These are phyloP conservation scores for Clarireedia paspali DNA, from an alignment of 2,329 filamentous ascomycete species.

Conservation along the genomic window DNA sequence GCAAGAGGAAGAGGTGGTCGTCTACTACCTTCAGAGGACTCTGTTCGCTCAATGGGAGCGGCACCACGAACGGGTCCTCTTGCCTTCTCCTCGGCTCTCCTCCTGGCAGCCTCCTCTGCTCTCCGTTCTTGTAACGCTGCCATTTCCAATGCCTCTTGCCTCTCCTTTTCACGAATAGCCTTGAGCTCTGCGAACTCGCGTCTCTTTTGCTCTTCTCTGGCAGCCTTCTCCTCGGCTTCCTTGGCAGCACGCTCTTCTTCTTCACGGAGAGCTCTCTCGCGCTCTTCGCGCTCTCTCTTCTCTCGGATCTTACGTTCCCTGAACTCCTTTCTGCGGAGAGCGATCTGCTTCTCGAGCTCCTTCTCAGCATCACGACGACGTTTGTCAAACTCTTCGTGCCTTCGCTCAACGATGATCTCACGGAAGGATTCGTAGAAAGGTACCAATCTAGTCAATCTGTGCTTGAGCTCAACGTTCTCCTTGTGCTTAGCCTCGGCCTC, in stretches of 20 bases:
- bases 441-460: constrained; percentile 79
- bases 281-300: constrained; percentile 77
- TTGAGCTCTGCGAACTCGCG: constrained; percentile 59
- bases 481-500: constrained; percentile 85
- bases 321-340: constrained; percentile 78
- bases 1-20: constrained; percentile 45
- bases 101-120: constrained; percentile 81
- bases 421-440: constrained; percentile 80
- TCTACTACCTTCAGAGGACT: constrained; percentile 12
- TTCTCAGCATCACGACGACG: constrained; percentile 84
- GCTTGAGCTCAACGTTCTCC: constrained; percentile 87
- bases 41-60: constrained; percentile 34
- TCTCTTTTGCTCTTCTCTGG: constrained; percentile 72
- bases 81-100: constrained; percentile 52
- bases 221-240: constrained; percentile 81
- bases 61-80: constrained; percentile 32
- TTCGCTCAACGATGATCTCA: constrained; percentile 72
- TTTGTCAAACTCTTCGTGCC: constrained; percentile 93
- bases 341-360: constrained; percentile 88
- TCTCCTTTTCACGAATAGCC: constrained; percentile 58
- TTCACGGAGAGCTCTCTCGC: constrained; percentile 69
- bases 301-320: constrained; percentile 77
- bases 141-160: constrained; percentile 59
- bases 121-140: constrained; percentile 66
- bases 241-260: constrained; percentile 74